Base-by-base conservation (phyloP, 345 rosid genomes). In the Bruguiera gymnorhiza region DNA sequence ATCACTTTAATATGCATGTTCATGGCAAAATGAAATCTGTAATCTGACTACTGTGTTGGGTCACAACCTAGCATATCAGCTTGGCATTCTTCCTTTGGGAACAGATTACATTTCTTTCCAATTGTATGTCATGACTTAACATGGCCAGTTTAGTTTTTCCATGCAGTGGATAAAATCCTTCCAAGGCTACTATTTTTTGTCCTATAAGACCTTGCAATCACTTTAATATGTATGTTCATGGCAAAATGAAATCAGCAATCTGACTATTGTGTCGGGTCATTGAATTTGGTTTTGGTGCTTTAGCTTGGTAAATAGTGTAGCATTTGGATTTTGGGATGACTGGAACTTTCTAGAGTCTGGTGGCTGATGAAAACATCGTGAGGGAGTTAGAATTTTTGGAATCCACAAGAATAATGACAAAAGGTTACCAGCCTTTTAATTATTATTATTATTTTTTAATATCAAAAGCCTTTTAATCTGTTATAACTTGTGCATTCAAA, bases 81-180 rank as follows among this genome's bases (percentile, higher is more conserved):
- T 81, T 85, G 86, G 60, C 92, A 96, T 85, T 83, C 97, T 62
- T 96, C 96, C 86, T 96, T 96, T 80, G 99, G 98, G 32, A 96
- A 96, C 93, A 92, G 99, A 98, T 96, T 51, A 80, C 50, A 60
- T 73, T 57, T 65, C 58, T 46, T 65, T 11, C 27, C 43, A 4
- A 27, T 27, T 26, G 27, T 9, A 10, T 39, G 8, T 8, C 53
- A 58, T 20, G 23, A 29, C 36, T 29, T 52, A 37, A 6, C 18
- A 63, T 37, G 37, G 21, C n/a, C 27, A 21, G 43, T 62, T 23
- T 36, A 4, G 21, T 21, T 69, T 26, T 62, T 55, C 23, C 32
- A 32, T 63, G 48, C 31, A 29, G 18, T 50, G 23, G 20, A 50
- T 57, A 32, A 61, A 23, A 18, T 50, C 34, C 37, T 39, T 11